These are phyloP conservation scores for Aschersonia sp. DNA, from an alignment of 2,329 filamentous ascomycete genomes.

Conservation along the genomic window DNA sequence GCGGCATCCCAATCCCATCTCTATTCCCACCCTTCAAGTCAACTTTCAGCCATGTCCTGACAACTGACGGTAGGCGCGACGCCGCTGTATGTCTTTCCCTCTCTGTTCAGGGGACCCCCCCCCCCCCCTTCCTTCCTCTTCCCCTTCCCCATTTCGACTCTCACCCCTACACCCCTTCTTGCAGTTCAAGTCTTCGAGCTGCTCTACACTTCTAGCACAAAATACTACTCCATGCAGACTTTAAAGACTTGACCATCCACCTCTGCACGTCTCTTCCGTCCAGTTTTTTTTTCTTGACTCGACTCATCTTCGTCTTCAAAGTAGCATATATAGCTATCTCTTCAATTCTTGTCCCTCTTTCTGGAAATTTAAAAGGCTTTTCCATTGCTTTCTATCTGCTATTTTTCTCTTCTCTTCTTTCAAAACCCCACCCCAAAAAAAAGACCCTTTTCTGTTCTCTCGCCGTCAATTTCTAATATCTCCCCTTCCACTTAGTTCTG, in stretches of 20 bases:
- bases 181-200: constrained; percentile 25
- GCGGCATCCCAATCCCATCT: neutral
- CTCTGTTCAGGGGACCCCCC: constrained; percentile 10
- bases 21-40: constrained; percentile 3
- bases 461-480: neutral
- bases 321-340: neutral
- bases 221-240: neutral
- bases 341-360: too few species aligned
- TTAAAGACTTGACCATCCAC: neutral
- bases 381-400: neutral
- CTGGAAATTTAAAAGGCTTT: too few species aligned
- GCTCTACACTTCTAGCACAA: constrained; percentile 29
- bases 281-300: neutral
- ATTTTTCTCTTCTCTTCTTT: neutral
- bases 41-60: constrained; percentile 24
- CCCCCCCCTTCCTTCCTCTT: constrained; percentile 19
- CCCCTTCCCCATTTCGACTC: too few species aligned
- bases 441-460: too few species aligned
- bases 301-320: neutral
- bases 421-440: neutral
- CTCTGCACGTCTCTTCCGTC: constrained; percentile 8
- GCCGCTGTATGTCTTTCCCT: constrained; percentile 5
- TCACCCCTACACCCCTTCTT: constrained; percentile 14
- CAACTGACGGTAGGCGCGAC: constrained; percentile 15
- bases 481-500: neutral